Base-by-base conservation (phyloP, 176 grass and related monocot genomes). In the Aegilops longissima region DNA sequence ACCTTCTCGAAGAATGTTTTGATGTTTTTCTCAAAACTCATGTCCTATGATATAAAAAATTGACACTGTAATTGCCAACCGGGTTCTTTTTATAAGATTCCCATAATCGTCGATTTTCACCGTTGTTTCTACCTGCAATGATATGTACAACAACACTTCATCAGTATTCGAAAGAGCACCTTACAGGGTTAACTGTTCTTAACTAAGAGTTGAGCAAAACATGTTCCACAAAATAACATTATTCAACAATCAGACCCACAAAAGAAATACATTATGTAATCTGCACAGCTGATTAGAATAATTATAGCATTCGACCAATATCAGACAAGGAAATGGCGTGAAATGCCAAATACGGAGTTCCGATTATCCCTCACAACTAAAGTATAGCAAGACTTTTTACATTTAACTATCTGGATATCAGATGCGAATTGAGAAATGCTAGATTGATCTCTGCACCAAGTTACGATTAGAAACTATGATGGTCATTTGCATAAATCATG, bases 1-100 rank as follows among this genome's bases (percentile, higher is more conserved):
- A 83, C 89, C 83, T 86, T 95, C 93, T 84, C 14, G 56, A 29
- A 95, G 90, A 74, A 95, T 92, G 70, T 90, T 77, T 20, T 69
- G 86, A 61, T 89, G 87, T 11, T 88, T 64, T 67, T 34, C 49
- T 80, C 86, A 90, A 83, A 95, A 92, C 36, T 86, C 79, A 63
- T 65, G 40, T 45, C 88, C 79, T 86, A 90, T 90, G 84, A 79
- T 90, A 79, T 90, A 84, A 13, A 78, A 20, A 78, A 78, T 68
- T 31, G 73, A 73, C 56, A 65, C 73, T 83, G 73, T 86, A 90
- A 90, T 59, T 39, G 52, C 27, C 42, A 78, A 21, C 9, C 40
- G 56, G 42, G 6, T 77, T 71, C 84, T 90, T 90, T 83, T 66
- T 66, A 86, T 65, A n/a, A 75, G 81, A 30, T 73, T 79, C 17